Conservation (phyloP, 2,329 filamentous ascomycete genomes). For the Xylaria multiplex region DNA sequence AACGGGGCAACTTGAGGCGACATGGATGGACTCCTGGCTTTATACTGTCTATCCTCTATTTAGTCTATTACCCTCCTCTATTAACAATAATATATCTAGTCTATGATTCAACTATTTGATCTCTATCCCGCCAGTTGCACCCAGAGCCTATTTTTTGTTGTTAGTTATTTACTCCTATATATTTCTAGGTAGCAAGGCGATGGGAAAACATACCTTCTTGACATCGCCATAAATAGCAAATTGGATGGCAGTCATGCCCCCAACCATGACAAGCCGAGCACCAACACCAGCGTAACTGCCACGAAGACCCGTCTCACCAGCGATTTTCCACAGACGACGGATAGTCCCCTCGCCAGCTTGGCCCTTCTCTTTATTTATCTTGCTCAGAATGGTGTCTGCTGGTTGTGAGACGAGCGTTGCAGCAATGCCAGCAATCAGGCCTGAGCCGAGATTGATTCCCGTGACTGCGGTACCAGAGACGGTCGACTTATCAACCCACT, state of each 20-base stretch:
- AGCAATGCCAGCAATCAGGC: conserved; percentile 44
- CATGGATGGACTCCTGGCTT: not conserved
- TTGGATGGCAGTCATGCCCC: conserved; percentile 44
- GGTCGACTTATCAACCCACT: conserved; percentile 40
- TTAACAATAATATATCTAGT: conserved; percentile 12
- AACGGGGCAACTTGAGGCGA: not conserved
- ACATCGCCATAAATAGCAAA: conserved; percentile 46
- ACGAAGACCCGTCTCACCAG: conserved; percentile 42
- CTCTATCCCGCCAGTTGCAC: conserved; percentile 30
- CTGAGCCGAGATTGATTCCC: conserved; percentile 43
- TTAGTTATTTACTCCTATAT: not conserved
- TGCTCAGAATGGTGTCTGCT: conserved; percentile 44
- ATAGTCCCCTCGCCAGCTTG: conserved; percentile 40
- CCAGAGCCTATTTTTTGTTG: conserved; percentile 22
- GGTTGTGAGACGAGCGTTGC: conserved; percentile 45
- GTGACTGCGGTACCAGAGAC: conserved; percentile 38
- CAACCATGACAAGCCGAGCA: conserved; percentile 44
- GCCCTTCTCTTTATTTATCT: conserved; percentile 45
- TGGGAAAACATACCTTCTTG: conserved; percentile 36
- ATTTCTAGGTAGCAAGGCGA: not conserved
- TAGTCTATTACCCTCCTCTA: conserved; percentile 13
- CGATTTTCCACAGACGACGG: conserved; percentile 42
- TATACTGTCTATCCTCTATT: not conserved
- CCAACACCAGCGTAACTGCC: conserved; percentile 43
- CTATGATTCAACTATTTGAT: conserved; percentile 17